phyloP scores from a whole-genome alignment of 106 monocot genomes.

The Dioscorea zingiberensis region DNA sequence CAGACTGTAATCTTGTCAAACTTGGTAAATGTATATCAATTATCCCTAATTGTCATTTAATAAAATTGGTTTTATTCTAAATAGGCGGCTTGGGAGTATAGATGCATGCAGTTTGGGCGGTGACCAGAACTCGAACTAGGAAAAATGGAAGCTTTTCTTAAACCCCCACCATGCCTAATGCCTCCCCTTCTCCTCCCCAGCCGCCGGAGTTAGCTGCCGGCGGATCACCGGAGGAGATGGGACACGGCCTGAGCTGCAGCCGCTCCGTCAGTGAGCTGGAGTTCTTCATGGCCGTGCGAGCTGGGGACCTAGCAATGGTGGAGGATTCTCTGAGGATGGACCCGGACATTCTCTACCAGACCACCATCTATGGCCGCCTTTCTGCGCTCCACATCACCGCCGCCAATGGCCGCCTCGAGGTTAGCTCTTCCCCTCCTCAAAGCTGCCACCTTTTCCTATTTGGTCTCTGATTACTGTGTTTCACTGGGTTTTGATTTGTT shows the following conservation, averaged over 20 bases:
- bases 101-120: background rate
- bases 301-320: background rate
- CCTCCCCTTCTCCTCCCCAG: background rate
- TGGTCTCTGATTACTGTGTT: background rate
- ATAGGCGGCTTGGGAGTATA: too few species aligned
- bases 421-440: background rate
- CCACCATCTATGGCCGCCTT: constrained; percentile 15
- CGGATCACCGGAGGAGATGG: constrained; percentile 1
- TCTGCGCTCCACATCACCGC: constrained; percentile 16
- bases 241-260: constrained; percentile 14
- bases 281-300: constrained; percentile 10
- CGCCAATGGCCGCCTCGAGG: constrained; percentile 17
- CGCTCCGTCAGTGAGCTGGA: constrained; percentile 1
- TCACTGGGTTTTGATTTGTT: background rate
- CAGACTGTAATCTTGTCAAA: too few species aligned
- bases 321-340: background rate
- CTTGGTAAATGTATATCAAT: too few species aligned
- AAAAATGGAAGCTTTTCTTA: background rate
- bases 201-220: background rate
- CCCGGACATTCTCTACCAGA: background rate
- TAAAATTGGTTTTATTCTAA: too few species aligned
- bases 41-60: too few species aligned
- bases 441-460: background rate
- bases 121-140: background rate
- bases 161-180: background rate